Conservation (phyloP, 2,329 filamentous ascomycete species). For the Claviceps capensis region DNA sequence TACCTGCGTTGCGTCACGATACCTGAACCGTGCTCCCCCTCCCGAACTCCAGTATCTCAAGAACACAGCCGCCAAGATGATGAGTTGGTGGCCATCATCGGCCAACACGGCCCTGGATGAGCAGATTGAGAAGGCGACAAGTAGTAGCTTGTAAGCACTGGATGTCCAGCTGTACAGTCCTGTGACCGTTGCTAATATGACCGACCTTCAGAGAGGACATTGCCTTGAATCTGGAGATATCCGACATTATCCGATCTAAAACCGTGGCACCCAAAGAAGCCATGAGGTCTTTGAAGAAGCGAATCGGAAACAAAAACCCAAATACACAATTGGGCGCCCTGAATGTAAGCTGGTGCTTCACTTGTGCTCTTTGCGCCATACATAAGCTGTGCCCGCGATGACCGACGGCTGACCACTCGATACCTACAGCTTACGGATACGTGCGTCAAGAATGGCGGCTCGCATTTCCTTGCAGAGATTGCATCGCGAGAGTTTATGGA, state of each 20-base stretch:
- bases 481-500: conserved; percentile 98
- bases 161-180: background rate
- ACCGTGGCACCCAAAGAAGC: conserved; percentile 95
- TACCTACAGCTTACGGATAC: conserved; percentile 75
- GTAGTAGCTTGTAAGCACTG: conserved; percentile 67
- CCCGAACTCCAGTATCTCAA: background rate
- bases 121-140: conserved; percentile 90
- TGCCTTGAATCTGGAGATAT: conserved; percentile 93
- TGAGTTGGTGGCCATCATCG: conserved; percentile 95
- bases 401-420: background rate
- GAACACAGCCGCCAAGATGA: conserved; percentile 34
- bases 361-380: background rate
- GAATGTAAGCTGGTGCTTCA: conserved; percentile 43
- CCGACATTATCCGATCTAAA: conserved; percentile 93
- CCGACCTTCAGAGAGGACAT: conserved; percentile 65
- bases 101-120: conserved; percentile 85
- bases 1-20: background rate
- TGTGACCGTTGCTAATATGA: conserved; percentile 6
- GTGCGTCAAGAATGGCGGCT: conserved; percentile 94
- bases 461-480: conserved; percentile 89
- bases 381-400: background rate
- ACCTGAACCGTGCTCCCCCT: background rate
- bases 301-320: conserved; percentile 94
- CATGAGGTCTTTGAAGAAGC: conserved; percentile 88
- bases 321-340: conserved; percentile 93